These are phyloP conservation scores for Dictyostelium brefeldianum DNA, from an alignment of 78 protist species.

Conservation along the genomic window DNA sequence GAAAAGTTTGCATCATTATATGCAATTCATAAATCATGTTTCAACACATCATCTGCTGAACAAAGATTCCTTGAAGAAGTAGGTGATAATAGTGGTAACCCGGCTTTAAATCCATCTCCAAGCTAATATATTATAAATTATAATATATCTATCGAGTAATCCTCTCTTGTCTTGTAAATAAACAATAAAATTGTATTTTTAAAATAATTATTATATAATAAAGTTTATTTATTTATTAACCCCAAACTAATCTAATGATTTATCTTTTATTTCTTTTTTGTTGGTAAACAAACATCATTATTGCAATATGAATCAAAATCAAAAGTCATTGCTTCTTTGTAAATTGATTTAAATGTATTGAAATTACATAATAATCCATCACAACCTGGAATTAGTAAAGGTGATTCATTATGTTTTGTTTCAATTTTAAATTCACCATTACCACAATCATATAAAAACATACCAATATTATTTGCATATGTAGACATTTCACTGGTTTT, in stretches of 20 bases:
- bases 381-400: conserved; percentile 54
- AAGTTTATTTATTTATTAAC: too few species aligned
- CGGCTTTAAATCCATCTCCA: conserved; percentile 75
- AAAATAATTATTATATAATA: too few species aligned
- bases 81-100: conserved; percentile 53
- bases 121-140: conserved; percentile 17
- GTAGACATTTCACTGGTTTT: conserved; percentile 21
- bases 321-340: not conserved
- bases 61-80: conserved; percentile 53
- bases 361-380: conserved; percentile 30
- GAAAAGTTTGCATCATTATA: not conserved
- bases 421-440: not conserved
- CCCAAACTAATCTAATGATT: too few species aligned
- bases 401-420: conserved; percentile 52
- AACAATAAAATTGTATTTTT: too few species aligned
- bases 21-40: conserved; percentile 38
- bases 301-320: conserved; percentile 30
- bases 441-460: conserved; percentile 49
- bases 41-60: conserved; percentile 30
- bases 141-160: too few species aligned
- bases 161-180: too few species aligned
- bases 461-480: conserved; percentile 47
- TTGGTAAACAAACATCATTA: too few species aligned
- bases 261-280: too few species aligned
- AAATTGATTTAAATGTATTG: not conserved